A percentile compares a stretch with the other conserved stretches of the same genome.
Conservation (phyloP, 306 rosid genomes). For the Quercus wislizeni region DNA sequence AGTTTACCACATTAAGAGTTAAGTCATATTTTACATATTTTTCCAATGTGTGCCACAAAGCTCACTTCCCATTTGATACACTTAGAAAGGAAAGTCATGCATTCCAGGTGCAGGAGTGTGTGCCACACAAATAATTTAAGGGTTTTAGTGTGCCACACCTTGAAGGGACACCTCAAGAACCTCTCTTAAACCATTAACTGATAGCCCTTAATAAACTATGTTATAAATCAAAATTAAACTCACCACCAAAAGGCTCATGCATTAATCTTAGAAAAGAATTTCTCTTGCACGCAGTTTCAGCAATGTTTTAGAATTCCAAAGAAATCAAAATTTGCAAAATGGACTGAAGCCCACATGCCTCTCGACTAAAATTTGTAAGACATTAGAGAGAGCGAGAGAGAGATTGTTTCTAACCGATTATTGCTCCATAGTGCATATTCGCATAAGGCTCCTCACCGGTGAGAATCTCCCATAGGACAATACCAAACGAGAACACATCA, state of each 20-base stretch:
- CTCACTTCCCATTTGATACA: background rate
- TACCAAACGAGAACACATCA: conserved; percentile 91
- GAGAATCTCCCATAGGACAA: conserved; percentile 90
- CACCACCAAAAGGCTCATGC: background rate
- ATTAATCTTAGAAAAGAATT: background rate
- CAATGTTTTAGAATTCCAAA: background rate
- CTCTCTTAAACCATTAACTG: background rate
- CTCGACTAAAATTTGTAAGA: background rate
- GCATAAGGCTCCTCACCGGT: conserved; percentile 94
- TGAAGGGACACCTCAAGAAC: background rate
- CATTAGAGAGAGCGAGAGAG: background rate
- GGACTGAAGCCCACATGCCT: background rate
- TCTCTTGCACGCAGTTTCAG: background rate
- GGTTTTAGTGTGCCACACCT: background rate
- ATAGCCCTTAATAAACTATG: background rate
- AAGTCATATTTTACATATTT: background rate
- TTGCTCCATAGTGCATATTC: conserved; percentile 92
- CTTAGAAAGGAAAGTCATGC: background rate
- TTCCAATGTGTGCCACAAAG: background rate
- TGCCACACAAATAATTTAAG: background rate
- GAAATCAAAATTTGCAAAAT: background rate
- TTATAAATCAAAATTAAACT: background rate
- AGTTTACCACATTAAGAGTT: background rate
- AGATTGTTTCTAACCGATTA: conserved; percentile 53
- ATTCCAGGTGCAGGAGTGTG: background rate